Base-by-base conservation (phyloP, 495 filamentous ascomycete species). In the Lasiosphaeria miniovina region DNA sequence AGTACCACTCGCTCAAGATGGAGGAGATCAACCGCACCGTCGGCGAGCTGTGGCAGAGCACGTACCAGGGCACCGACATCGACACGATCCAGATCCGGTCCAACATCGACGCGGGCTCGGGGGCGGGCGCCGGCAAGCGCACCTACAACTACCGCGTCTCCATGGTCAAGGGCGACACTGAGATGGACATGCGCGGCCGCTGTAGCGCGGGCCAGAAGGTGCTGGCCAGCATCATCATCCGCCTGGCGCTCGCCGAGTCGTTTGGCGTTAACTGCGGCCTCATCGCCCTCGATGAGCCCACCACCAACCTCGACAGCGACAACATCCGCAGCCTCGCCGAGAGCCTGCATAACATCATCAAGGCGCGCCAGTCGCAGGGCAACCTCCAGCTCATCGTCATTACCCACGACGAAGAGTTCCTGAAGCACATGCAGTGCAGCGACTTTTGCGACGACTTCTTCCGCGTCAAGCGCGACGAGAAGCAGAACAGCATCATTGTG, bases 171-270 rank as follows among this genome's bases (percentile, higher is more conserved):
- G 86, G 91, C 68, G 90, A 93, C 65, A 87, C 88, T 4, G 94
- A 99, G 73, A 97, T 99, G 93, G 94, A 99, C 76, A 99, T 99
- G 94, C 90, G 94, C 60, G 94, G 94, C 9, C 88, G 94, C 36
- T 99, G 94, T 80, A 93, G 89, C 69, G 94, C 94, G 11, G 94
- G 94, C 3, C 94, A 99, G 72, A 95, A 93, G 68, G 93, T 99
- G 33, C 83, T 99, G 31, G 94, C 94, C 11, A 89, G 88, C 76
- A 99, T 99, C 77, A 95, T 99, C 75, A 98, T 99, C 71, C 92
- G 94, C 4, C 82, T 99, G 36, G 95, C 94, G 15, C 82, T 99
- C 48, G 94, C 94, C 24, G 95, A 99, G 71, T 96, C 92, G 64
- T 99, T 99, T 69, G 95, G 95, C 58, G 83, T 90, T 65, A 96